Evolutionary conservation across 805 yeast species (phyloP), one percentile per base, ranked within the genome.

Genomic region (Suhomyces xylopsoci): DNA sequence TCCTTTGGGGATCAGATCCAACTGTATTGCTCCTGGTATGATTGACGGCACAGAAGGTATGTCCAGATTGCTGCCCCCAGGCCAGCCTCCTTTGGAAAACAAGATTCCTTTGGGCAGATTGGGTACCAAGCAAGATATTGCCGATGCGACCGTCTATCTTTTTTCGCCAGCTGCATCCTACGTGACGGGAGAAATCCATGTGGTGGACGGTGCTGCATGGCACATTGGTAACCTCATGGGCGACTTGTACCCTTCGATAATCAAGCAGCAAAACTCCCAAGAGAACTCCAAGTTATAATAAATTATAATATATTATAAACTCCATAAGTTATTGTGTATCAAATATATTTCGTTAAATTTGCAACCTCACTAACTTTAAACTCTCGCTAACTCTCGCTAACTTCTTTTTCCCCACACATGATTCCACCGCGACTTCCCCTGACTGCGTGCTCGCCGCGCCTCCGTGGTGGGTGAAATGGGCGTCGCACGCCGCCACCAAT

Each of bases 151-250:
- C 0, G 88, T 88, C 1, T 92, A 74, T 65, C 73, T 93, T 60
- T 88, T 92, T 62, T 88, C 96, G 47, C 87, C 87, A 2, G 96
- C 97, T 4, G 90, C 92, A 6, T 60, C 74, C 4, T 92, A 84
- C 66, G 78, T 92, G 28, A 84, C 87, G 12, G 97, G 97, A 14
- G 81, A 90, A 4, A 74, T 85, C 14, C 78, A 82, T 38, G 87
- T 90, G 15, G 97, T 93, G 5, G 98, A 92, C 70, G 97, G 97
- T 49, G 98, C 86, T 2, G 77, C 81, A 53, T 91, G 97, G 97
- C 96, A 90, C 64, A 74, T 83, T 65, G 90, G 92, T 12, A 59
- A 61, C 15, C 55, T 67, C 38, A 57, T 59, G 58, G 69, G 71
- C 12, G 68, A 63, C 34, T 56, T 73, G 51, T 75, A 75, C 53